Base-by-base conservation (phyloP, 2,329 filamentous ascomycete genomes). In the Pochonia chlamydosporia region DNA sequence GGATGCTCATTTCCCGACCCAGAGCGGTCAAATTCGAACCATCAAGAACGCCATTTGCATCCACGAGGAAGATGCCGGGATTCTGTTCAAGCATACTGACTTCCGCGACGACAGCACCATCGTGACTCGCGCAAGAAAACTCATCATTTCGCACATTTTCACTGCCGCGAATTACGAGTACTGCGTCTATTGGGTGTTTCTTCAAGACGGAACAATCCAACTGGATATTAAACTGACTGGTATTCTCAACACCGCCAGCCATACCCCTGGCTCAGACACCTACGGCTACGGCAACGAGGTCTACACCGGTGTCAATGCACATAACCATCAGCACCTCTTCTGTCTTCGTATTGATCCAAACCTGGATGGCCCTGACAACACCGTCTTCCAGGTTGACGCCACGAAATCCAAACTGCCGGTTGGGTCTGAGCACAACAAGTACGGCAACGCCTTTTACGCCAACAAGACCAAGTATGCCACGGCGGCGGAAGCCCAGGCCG, bases 131-230 rank as follows among this genome's bases (percentile, higher is more conserved):
- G 44, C 44, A 2, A 24, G 37, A 10, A 46, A 46, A 63, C 79
- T 96, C 49, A 78, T 96, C 60, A 77, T 96, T 55, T 90, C 89
- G 54, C 90, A 96, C 56, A 85, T 96, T 61, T 96, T 96, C 70
- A 96, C 91, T 0, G 91, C 91, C 0, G 91, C 91, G 23, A 96
- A 96, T 72, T 96, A 96, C 69, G 91, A 96, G 65, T 96, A 96
- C 67, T 7, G 9, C 6, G 9, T 82, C 6, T 85, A 92, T 72
- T 95, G 89, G 89, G 85, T 90, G 56, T 90, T 95, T 71, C 88
- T 92, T 64, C 89, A 93, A 66, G 91, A 96, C 57, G 91, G 90
- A 30, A 95, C 89, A 0, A 84, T 96, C 53, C 90, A 96, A 69
- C 84, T 92, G 10, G 90, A 96, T 64, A 87, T 96, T 65, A 88